Evolutionary conservation across 495 filamentous ascomycete species (phyloP).

Genomic region (Aspergillus cavernicola): DNA sequence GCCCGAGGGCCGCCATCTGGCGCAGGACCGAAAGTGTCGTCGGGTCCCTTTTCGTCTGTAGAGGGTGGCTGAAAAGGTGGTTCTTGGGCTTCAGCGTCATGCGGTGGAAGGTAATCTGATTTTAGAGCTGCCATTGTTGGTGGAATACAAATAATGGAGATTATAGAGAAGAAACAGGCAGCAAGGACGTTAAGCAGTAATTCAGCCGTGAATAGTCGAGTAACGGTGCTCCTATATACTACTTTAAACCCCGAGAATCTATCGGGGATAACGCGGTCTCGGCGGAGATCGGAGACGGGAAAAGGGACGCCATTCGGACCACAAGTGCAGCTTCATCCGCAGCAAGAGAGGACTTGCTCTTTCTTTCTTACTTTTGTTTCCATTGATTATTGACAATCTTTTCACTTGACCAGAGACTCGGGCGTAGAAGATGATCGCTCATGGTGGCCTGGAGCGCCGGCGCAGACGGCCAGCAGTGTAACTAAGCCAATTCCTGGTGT

Average conservation of each 20-base stretch:
- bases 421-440: not conserved
- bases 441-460: slow-evolving; percentile 32
- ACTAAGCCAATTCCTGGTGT: too few species aligned
- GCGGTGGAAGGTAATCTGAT: too few species aligned
- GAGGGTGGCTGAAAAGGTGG: not conserved
- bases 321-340: slow-evolving; percentile 21
- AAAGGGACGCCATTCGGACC: slow-evolving; percentile 27
- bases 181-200: too few species aligned
- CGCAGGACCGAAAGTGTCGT: not conserved
- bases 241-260: too few species aligned
- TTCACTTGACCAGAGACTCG: too few species aligned
- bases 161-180: too few species aligned
- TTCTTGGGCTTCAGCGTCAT: not conserved
- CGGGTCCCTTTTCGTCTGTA: not conserved
- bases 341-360: too few species aligned
- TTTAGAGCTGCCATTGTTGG: too few species aligned
- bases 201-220: too few species aligned
- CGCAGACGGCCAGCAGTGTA: slow-evolving; percentile 48
- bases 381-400: too few species aligned
- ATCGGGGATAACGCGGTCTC: not conserved
- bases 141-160: too few species aligned
- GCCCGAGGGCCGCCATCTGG: slow-evolving; percentile 31
- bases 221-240: too few species aligned
- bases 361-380: not conserved
- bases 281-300: slow-evolving; percentile 14